phyloP scores from a whole-genome alignment of 495 filamentous ascomycete genomes.

The Oidiodendron maius region DNA sequence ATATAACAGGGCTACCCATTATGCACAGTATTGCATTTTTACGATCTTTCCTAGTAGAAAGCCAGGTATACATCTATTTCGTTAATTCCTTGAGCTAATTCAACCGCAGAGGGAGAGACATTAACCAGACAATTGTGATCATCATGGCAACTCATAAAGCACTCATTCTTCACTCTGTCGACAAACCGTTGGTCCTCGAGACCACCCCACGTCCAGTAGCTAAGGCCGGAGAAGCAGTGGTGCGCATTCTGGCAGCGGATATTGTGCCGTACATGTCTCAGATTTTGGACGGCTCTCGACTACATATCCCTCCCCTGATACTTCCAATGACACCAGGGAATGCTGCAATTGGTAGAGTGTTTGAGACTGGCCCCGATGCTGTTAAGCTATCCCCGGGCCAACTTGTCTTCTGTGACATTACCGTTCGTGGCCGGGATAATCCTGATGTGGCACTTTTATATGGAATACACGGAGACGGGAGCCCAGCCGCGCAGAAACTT shows the following conservation, averaged over 20 bases:
- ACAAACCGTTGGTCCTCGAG: constrained; percentile 16
- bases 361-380: constrained; percentile 7
- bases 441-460: background rate
- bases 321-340: too few species aligned
- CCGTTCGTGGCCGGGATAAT: constrained; percentile 9
- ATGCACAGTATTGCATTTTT: too few species aligned
- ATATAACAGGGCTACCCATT: too few species aligned
- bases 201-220: constrained; percentile 20
- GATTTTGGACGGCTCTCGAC: background rate
- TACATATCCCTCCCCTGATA: background rate
- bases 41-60: too few species aligned
- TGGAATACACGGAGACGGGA: constrained; percentile 6
- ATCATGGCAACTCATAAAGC: constrained; percentile 20
- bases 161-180: constrained; percentile 10
- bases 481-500: background rate
- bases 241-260: constrained; percentile 28
- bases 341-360: too few species aligned
- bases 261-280: constrained; percentile 8
- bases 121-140: too few species aligned
- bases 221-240: constrained; percentile 29
- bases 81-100: too few species aligned
- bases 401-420: constrained; percentile 10
- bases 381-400: constrained; percentile 1
- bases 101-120: too few species aligned
- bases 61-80: too few species aligned